Evolutionary conservation across 306 rosid genomes (phyloP).

Genomic region (Fagus sylvatica): DNA sequence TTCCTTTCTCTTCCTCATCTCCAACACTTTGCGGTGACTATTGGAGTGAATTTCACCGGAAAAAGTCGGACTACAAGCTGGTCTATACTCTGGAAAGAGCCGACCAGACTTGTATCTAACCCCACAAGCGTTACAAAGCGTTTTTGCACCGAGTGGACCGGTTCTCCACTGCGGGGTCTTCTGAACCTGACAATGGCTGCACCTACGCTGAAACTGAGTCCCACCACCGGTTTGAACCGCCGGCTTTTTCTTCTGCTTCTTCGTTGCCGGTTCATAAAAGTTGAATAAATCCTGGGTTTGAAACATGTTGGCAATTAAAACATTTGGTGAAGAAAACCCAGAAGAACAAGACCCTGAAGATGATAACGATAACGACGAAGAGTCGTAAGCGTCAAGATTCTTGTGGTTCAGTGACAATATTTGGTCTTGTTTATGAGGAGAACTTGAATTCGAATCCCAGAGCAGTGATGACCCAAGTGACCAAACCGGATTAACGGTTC

Average conservation of each 20-base stretch:
- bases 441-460: too few species aligned
- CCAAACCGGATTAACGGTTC: conserved; percentile 34
- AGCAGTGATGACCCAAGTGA: conserved; percentile 16
- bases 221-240: conserved; percentile 38
- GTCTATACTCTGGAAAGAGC: conserved; percentile 89
- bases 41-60: conserved; percentile 69
- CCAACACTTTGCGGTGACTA: conserved; percentile 88
- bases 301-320: conserved; percentile 25
- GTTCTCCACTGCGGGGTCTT: conserved; percentile 98
- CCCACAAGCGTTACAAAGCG: conserved; percentile 94
- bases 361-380: conserved; percentile 45
- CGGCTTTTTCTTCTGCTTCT: conserved; percentile 61
- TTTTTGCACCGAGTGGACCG: conserved; percentile 86
- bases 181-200: conserved; percentile 86
- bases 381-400: too few species aligned
- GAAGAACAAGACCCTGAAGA: conserved; percentile 49
- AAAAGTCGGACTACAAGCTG: conserved; percentile 93
- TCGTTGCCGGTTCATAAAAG: conserved; percentile 43
- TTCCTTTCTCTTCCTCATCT: conserved; percentile 74
- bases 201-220: conserved; percentile 63
- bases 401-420: too few species aligned
- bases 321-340: conserved; percentile 30
- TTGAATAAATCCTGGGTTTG: conserved; percentile 7
- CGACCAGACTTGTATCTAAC: conserved; percentile 93
- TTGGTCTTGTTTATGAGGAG: too few species aligned